Evolutionary conservation across 2,329 filamentous ascomycete genomes (phyloP).

Genomic region (Trichophyton benhamiae): DNA sequence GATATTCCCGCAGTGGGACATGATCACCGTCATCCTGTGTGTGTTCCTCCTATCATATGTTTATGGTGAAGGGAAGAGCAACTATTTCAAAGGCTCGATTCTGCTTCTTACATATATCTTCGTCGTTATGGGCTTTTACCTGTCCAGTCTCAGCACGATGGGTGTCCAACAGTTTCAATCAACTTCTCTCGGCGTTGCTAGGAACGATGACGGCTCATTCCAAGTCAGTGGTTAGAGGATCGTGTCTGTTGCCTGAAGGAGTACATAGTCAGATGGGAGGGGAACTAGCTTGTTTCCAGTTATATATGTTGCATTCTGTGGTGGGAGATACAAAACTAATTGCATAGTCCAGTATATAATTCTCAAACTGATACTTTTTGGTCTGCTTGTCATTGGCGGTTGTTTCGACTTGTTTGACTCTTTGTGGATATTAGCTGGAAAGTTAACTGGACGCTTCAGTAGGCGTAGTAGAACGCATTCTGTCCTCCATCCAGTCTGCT

Average conservation of each 20-base stretch:
- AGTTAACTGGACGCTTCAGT: too few species aligned
- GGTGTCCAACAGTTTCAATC: conserved; percentile 33
- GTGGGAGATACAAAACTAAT: not conserved
- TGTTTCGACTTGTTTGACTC: too few species aligned
- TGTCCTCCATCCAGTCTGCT: too few species aligned
- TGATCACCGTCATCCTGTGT: conserved; percentile 91
- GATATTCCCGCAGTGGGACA: conserved; percentile 97
- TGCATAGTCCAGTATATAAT: too few species aligned
- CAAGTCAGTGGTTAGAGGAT: not conserved
- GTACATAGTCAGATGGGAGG: not conserved
- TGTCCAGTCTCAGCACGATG: conserved; percentile 53
- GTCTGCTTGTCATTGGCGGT: too few species aligned
- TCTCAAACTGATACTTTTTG: too few species aligned
- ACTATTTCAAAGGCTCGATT: conserved; percentile 98
- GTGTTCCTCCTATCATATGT: conserved; percentile 96
- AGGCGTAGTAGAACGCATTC: too few species aligned
- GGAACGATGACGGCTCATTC: conserved; percentile 4
- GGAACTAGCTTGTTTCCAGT: not conserved
- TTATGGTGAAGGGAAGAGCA: conserved; percentile 97
- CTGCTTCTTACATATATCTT: conserved; percentile 86
- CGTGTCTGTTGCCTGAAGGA: too few species aligned
- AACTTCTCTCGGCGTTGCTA: conserved; percentile 21
- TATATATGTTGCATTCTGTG: not conserved
- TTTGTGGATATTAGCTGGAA: too few species aligned
- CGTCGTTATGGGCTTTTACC: conserved; percentile 82